Conservation (phyloP, 352 stramenopile genomes). For the Pelagophyceae sp. region DNA sequence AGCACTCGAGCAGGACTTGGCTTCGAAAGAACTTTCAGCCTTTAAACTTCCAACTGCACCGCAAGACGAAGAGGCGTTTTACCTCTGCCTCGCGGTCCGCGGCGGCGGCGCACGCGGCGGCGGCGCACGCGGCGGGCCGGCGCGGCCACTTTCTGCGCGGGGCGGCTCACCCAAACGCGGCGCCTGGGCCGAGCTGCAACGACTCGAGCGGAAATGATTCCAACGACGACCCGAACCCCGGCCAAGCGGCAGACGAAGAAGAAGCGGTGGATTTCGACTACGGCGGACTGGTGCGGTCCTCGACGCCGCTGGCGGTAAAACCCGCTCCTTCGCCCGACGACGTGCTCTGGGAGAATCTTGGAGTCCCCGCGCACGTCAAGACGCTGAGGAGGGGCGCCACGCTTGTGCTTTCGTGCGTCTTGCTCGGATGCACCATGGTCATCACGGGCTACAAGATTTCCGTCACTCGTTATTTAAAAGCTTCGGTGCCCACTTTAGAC, state of each 20-base stretch:
- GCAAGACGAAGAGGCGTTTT: not conserved
- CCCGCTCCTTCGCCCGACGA: conserved; percentile 63
- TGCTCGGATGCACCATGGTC: not conserved
- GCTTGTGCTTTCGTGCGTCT: not conserved
- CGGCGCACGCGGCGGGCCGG: not conserved
- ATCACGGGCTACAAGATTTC: not conserved
- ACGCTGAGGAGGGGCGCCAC: not conserved
- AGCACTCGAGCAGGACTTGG: conserved; percentile 7
- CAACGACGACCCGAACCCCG: not conserved
- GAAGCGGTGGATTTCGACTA: not conserved
- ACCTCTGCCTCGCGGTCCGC: no score
- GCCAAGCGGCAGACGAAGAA: not conserved
- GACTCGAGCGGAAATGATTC: not conserved
- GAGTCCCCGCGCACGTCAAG: conserved; percentile 47
- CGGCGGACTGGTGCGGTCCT: not conserved
- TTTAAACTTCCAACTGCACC: conserved; percentile 3
- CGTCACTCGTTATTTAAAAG: not conserved
- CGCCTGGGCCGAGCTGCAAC: no score
- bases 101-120: no score
- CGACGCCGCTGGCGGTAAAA: conserved; percentile 43
- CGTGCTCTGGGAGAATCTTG: conserved; percentile 72
- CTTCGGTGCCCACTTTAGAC: not conserved
- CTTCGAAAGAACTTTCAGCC: conserved; percentile 11
- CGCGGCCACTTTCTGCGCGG: not conserved
- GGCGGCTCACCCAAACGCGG: no score